Base-by-base conservation (phyloP, 768 basidiomycete species). In the Antrodiella citrinella region DNA sequence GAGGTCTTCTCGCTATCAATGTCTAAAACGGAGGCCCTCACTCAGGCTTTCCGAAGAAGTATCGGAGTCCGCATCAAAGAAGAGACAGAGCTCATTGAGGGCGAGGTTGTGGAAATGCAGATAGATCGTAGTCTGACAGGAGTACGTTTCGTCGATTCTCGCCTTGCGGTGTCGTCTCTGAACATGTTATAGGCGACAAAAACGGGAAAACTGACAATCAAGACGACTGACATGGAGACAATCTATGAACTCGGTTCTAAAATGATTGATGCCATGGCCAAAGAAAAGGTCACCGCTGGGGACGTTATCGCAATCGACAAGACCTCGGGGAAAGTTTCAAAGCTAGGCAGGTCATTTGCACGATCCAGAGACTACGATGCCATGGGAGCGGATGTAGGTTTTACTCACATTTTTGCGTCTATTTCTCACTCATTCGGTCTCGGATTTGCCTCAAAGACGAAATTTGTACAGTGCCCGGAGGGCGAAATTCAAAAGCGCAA, bases 181-280 rank as follows among this genome's bases (percentile, higher is more conserved):
- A 19, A 52, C 45, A 22, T 26, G 24, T n/a, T 39, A 30, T 59
- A 96, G 94, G 91, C 94, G 0, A 96, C 93, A 3, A 98, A 97
- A 71, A 97, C 96, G 1, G 96, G 95, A 2, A 94, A 96, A 65
- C 67, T 98, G 53, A 98, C 96, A 0, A 87, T 99, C 60, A 98
- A 98, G 69, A 95, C 92, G 12, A 96, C 93, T 2, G 95, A 98
- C 66, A 98, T 99, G 96, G 96, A 98, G 72, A 98, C 96, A 3
- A 86, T 99, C 25, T 99, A 99, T 64, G 96, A 99, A 68, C 77
- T 98, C 24, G 96, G 96, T 10, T 91, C 85, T 45, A 99, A 98
- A 77, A 98, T 99, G 96, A 98, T 99, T 45, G 96, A 99, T 57
- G 85, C 93, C 3, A 71, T 99, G 23, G 87, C 91, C 35, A 96